Evolutionary conservation across 1,139 yeast genomes (phyloP).

Genomic region (Debaryomycetaceae sp.): DNA sequence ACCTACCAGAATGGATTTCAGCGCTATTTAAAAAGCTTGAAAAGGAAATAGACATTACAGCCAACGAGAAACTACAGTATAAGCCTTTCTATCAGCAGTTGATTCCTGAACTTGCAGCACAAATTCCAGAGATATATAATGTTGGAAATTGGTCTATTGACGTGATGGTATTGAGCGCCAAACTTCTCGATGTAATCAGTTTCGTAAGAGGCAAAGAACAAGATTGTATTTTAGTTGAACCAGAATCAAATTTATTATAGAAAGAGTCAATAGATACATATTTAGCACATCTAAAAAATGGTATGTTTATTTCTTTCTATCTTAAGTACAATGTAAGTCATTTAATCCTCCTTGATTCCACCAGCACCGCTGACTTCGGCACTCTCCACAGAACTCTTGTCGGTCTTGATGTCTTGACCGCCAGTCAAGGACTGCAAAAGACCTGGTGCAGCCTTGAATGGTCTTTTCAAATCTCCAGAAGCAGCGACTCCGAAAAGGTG

Average conservation of each 20-base stretch:
- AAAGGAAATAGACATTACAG: conserved; percentile 33
- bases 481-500: conserved; percentile 85
- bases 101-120: conserved; percentile 49
- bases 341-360: conserved; percentile 85
- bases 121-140: conserved; percentile 60
- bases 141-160: conserved; percentile 64
- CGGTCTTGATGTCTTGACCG: conserved; percentile 64
- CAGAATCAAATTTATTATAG: conserved; percentile 3
- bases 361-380: conserved; percentile 88
- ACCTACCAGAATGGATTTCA: conserved; percentile 53
- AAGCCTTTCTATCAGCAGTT: conserved; percentile 52
- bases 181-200: conserved; percentile 54
- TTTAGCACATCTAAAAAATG: neutral
- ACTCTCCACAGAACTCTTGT: conserved; percentile 78
- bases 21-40: conserved; percentile 41
- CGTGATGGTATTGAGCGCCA: conserved; percentile 57
- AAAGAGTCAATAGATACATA: too few relatives aligned
- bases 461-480: conserved; percentile 91
- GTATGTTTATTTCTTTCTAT: too few relatives aligned
- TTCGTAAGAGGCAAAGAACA: conserved; percentile 59
- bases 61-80: conserved; percentile 54
- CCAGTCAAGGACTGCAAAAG: conserved; percentile 69
- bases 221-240: conserved; percentile 55
- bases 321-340: too few relatives aligned
- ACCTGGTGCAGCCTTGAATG: conserved; percentile 86